Evolutionary conservation across 306 rosid species (phyloP).

Genomic region (Trifolium fragiferum): DNA sequence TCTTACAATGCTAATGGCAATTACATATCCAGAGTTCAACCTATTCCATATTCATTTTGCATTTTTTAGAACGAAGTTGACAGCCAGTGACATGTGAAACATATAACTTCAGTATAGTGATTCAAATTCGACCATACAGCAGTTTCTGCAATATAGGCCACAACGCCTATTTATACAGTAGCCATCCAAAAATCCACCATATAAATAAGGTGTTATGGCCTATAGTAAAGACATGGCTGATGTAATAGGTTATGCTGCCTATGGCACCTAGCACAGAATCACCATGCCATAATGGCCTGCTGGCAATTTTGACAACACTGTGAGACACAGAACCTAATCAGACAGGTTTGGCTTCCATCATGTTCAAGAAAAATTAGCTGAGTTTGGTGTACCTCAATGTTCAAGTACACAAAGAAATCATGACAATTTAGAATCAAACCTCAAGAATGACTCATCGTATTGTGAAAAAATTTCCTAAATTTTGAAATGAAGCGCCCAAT

Average conservation of each 20-base stretch:
- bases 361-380: background rate
- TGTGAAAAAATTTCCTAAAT: background rate
- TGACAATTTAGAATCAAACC: constrained; percentile 8
- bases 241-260: background rate
- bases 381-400: background rate
- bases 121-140: background rate
- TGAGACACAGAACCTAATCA: constrained; percentile 15
- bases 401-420: constrained; percentile 2
- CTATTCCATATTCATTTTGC: background rate
- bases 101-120: background rate
- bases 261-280: background rate
- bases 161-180: background rate
- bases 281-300: background rate
- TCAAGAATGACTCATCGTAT: background rate
- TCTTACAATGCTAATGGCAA: constrained; percentile 1
- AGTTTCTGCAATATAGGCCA: background rate
- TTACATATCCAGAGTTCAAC: constrained; percentile 11
- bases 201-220: background rate
- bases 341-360: background rate
- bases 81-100: constrained; percentile 18
- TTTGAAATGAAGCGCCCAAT: background rate
- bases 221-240: background rate
- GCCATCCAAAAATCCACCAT: background rate
- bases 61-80: background rate
- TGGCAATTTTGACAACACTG: background rate